These are phyloP conservation scores for Cinchona pubescens DNA, from an alignment of 257 asterid genomes.

Conservation along the genomic window DNA sequence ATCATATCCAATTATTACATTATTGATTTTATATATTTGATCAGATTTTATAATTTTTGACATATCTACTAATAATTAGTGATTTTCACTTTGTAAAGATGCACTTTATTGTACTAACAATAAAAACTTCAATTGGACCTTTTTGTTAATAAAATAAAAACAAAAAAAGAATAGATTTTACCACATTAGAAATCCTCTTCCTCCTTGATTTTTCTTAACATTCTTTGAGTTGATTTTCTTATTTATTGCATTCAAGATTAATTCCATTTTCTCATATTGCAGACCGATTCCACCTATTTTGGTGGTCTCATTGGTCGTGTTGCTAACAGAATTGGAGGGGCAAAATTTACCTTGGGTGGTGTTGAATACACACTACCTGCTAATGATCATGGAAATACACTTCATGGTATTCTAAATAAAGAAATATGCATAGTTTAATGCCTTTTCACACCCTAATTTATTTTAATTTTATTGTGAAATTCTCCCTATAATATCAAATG, in stretches of 20 bases:
- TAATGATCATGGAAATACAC: constrained; percentile 85
- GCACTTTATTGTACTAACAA: too few species aligned
- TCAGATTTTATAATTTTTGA: too few species aligned
- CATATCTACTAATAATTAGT: too few species aligned
- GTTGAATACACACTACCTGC: constrained; percentile 49
- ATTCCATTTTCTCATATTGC: constrained; percentile 22
- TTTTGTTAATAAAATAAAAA: too few species aligned
- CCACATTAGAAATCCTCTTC: neutral
- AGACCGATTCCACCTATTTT: constrained; percentile 72
- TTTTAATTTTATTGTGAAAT: neutral
- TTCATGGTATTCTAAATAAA: constrained; percentile 48
- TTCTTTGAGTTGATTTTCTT: neutral
- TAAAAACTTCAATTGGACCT: too few species aligned
- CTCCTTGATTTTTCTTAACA: neutral
- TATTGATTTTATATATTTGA: too few species aligned
- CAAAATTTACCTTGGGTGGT: constrained; percentile 59
- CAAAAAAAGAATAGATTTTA: neutral
- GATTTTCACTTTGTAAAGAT: too few species aligned
- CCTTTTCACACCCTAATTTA: neutral
- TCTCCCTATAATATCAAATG: neutral
- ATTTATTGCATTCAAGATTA: too few species aligned
- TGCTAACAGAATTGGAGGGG: constrained; percentile 77
- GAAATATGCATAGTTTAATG: too few species aligned
- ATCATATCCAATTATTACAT: too few species aligned
- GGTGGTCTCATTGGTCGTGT: constrained; percentile 85